phyloP scores from a whole-genome alignment of 192 early-diverging fungal genomes.

The Tieghemiomyces parasiticus region DNA sequence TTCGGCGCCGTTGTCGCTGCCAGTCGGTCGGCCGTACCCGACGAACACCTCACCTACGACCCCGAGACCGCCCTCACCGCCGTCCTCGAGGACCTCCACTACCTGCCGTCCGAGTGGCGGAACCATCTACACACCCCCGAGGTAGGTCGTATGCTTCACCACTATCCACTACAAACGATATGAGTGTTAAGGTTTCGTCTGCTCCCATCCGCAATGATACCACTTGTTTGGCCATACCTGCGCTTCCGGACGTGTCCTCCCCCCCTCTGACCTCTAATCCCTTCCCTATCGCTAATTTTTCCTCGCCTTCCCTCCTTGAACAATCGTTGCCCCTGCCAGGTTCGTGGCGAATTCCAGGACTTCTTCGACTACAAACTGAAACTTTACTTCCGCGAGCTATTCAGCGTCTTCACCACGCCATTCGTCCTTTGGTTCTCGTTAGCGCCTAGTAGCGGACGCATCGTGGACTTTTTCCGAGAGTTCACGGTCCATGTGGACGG shows the following conservation, averaged over 20 bases:
- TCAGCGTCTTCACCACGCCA: constrained; percentile 68
- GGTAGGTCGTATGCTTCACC: constrained; percentile 26
- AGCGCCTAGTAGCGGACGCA: constrained; percentile 49
- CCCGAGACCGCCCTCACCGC: constrained; percentile 58
- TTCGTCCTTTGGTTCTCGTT: constrained; percentile 66
- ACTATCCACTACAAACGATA: background rate
- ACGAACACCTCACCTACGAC: constrained; percentile 68
- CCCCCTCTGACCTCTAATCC: too few relatives aligned
- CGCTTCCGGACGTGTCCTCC: too few relatives aligned
- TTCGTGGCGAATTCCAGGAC: constrained; percentile 58
- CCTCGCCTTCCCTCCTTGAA: too few relatives aligned
- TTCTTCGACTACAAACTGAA: constrained; percentile 70
- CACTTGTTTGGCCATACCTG: too few relatives aligned
- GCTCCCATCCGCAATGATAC: too few relatives aligned
- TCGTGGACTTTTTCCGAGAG: constrained; percentile 92
- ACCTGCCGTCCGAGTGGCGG: constrained; percentile 75
- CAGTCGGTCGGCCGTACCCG: constrained; percentile 66
- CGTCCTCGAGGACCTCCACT: constrained; percentile 79
- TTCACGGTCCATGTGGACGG: constrained; percentile 86
- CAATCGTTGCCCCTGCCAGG: too few relatives aligned
- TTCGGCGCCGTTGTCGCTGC: constrained; percentile 74
- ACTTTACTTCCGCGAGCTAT: constrained; percentile 68
- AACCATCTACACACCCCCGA: constrained; percentile 66
- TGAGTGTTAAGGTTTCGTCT: too few relatives aligned
- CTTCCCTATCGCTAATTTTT: too few relatives aligned